phyloP scores from a whole-genome alignment of 805 yeast species.

The Saccharomyces mikatae region DNA sequence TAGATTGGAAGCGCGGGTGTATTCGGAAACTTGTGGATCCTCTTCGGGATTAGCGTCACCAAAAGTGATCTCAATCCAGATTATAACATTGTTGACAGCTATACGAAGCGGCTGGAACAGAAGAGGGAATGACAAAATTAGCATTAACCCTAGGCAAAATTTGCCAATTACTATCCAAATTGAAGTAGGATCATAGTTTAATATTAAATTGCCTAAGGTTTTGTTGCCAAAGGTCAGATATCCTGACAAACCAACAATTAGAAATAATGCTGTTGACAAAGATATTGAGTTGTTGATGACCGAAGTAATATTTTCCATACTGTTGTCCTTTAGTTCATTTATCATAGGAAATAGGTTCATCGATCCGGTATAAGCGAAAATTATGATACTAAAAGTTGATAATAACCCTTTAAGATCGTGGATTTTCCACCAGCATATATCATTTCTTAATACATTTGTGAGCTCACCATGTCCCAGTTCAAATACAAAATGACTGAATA shows the following conservation, averaged over 20 bases:
- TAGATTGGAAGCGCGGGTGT: slow-evolving; percentile 1
- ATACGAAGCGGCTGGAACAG: slow-evolving; percentile 78
- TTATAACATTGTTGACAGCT: slow-evolving; percentile 56
- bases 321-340: slow-evolving; percentile 54
- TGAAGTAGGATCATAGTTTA: slow-evolving; percentile 53
- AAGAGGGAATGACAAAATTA: slow-evolving; percentile 66
- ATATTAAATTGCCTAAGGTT: slow-evolving; percentile 58
- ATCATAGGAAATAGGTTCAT: slow-evolving; percentile 74
- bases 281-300: slow-evolving; percentile 43
- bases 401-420: slow-evolving; percentile 40
- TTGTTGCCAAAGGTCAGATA: slow-evolving; percentile 66
- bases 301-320: slow-evolving; percentile 38
- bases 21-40: not conserved
- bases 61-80: slow-evolving; percentile 34
- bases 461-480: slow-evolving; percentile 37
- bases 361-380: slow-evolving; percentile 76
- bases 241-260: slow-evolving; percentile 59
- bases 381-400: slow-evolving; percentile 63
- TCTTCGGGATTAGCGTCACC: not conserved
- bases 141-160: slow-evolving; percentile 60
- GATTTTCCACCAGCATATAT: slow-evolving; percentile 29
- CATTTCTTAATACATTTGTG: slow-evolving; percentile 8
- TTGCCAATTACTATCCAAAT: slow-evolving; percentile 46
- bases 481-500: slow-evolving; percentile 42
- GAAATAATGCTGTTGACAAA: slow-evolving; percentile 49